Conservation (phyloP, 2,329 filamentous ascomycete species). For the Diplodia corticola region DNA sequence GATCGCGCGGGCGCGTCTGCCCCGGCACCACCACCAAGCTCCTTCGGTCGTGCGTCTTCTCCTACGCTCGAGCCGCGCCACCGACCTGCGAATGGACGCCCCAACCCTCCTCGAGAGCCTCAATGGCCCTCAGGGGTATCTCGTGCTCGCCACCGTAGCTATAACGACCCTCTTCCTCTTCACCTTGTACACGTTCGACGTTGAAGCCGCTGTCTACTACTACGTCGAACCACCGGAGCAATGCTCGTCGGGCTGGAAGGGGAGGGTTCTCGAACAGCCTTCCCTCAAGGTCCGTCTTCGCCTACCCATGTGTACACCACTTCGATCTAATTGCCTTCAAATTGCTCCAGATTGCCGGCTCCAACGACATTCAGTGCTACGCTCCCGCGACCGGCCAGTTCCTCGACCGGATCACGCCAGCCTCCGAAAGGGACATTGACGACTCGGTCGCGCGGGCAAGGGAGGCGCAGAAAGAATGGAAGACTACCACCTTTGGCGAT, state of each 20-base stretch:
- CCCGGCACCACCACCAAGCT: background rate
- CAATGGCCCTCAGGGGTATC: background rate
- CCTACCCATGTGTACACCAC: background rate
- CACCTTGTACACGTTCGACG: constrained; percentile 21
- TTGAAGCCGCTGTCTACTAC: constrained; percentile 57
- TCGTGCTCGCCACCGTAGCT: background rate
- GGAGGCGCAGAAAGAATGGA: constrained; percentile 75
- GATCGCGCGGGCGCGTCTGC: constrained; percentile 14
- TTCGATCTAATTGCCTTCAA: constrained; percentile 24
- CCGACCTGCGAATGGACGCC: constrained; percentile 11
- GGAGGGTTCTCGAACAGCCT: constrained; percentile 59
- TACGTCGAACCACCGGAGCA: constrained; percentile 62
- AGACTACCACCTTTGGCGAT: constrained; percentile 72
- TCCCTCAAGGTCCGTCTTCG: constrained; percentile 56
- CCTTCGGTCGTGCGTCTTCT: background rate
- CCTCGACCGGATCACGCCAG: constrained; percentile 76
- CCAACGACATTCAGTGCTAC: constrained; percentile 76
- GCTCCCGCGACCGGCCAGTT: constrained; percentile 85
- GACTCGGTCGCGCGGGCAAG: constrained; percentile 71
- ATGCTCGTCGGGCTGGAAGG: constrained; percentile 55
- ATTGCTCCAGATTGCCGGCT: constrained; percentile 56
- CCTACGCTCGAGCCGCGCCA: constrained; percentile 2
- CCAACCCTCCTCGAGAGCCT: background rate
- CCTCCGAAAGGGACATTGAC: constrained; percentile 76
- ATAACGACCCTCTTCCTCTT: constrained; percentile 10